Percentiles rank a stretch among this genome's conserved stretches.
phyloP scores from a whole-genome alignment of 2,329 filamentous ascomycete genomes.

The Kalmusia sp. region DNA sequence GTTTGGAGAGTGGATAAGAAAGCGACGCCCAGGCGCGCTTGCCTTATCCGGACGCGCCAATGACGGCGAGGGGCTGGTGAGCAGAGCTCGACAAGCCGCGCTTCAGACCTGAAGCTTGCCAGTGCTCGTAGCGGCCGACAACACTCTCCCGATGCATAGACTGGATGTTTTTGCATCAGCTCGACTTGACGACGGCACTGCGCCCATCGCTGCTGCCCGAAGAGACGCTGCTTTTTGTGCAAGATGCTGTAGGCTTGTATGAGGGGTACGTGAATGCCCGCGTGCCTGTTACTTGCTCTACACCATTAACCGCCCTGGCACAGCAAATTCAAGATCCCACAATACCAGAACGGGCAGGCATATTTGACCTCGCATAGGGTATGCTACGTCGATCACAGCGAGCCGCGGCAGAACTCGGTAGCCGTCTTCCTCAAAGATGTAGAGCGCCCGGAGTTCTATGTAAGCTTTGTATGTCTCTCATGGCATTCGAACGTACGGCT shows the following conservation, averaged over 20 bases:
- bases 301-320: slow-evolving; percentile 14
- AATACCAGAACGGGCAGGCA: slow-evolving; percentile 93
- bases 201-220: slow-evolving; percentile 91
- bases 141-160: slow-evolving; percentile 21
- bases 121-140: background rate
- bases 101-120: background rate
- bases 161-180: slow-evolving; percentile 96
- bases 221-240: slow-evolving; percentile 93
- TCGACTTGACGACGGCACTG: slow-evolving; percentile 95
- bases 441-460: slow-evolving; percentile 89
- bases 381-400: slow-evolving; percentile 90
- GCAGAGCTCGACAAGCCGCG: background rate
- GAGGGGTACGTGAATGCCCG: slow-evolving; percentile 74
- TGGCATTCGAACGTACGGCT: background rate
- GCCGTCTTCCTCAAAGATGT: slow-evolving; percentile 89
- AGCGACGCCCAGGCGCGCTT: slow-evolving; percentile 13
- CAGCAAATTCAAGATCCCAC: slow-evolving; percentile 93
- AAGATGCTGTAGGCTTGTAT: slow-evolving; percentile 96
- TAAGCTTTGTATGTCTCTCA: slow-evolving; percentile 49
- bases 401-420: slow-evolving; percentile 84
- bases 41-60: slow-evolving; percentile 22
- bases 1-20: background rate
- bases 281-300: slow-evolving; percentile 13
- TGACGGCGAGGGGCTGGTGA: slow-evolving; percentile 19
- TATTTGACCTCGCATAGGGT: slow-evolving; percentile 95